phyloP scores from a whole-genome alignment of 768 basidiomycete species.

The Boletellus ananiceps region DNA sequence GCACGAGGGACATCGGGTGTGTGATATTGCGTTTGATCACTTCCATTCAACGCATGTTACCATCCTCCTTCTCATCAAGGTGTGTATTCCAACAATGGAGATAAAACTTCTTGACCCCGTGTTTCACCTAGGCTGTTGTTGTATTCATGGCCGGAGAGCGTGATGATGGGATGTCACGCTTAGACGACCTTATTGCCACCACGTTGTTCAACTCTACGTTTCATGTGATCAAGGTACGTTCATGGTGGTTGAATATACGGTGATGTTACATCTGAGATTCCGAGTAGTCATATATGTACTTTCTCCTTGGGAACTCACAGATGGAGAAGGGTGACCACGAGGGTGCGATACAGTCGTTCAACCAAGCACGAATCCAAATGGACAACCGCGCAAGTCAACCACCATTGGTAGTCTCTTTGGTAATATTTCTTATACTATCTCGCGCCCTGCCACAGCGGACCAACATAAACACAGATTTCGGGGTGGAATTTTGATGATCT shows the following conservation, averaged over 20 bases:
- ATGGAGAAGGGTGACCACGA: background rate
- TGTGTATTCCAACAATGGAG: no score
- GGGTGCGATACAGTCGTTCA: background rate
- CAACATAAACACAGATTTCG: background rate
- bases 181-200: background rate
- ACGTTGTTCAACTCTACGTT: background rate
- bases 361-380: background rate
- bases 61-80: no score
- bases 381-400: background rate
- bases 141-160: conserved; percentile 5
- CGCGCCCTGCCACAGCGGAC: no score
- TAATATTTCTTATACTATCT: no score
- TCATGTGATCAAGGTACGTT: background rate
- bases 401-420: background rate
- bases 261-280: background rate
- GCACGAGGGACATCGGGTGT: no score
- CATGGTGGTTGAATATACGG: no score
- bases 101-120: no score
- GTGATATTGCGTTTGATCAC: no score
- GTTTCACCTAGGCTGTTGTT: no score
- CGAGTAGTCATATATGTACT: background rate
- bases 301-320: background rate
- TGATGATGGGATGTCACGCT: conserved; percentile 3
- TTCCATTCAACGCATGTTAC: no score
- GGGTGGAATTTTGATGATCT: conserved; percentile 9